Evolutionary conservation across 768 basidiomycete genomes (phyloP).

Genomic region (Leccinum boreale): DNA sequence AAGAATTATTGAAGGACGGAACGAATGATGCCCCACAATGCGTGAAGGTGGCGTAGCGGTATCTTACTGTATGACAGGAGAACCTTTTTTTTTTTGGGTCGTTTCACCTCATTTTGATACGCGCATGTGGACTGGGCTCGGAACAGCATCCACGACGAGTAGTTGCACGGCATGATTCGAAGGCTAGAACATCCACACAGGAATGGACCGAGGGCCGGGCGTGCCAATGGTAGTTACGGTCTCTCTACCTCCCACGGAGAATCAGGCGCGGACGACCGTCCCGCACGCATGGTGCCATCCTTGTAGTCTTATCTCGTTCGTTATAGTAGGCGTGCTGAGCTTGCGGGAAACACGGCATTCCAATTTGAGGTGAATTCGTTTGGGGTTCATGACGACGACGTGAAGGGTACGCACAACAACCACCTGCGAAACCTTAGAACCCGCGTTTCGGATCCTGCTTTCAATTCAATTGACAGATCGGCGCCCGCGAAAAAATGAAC

Average conservation of each 20-base stretch:
- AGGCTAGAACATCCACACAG: not conserved
- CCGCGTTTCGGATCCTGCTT: not conserved
- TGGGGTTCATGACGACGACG: not conserved
- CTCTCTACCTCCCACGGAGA: not conserved
- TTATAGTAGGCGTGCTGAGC: not conserved
- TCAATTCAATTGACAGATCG: not conserved
- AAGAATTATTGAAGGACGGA: not conserved
- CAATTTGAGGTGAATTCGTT: not conserved
- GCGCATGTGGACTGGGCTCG: not conserved
- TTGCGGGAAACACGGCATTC: constrained; percentile 7
- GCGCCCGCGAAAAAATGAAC: not conserved
- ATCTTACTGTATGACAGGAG: not conserved
- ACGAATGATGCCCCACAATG: not conserved
- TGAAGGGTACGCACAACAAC: not conserved
- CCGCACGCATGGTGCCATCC: not conserved
- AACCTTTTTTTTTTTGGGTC: constrained; percentile 1
- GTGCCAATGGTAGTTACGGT: not conserved
- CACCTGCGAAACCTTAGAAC: not conserved
- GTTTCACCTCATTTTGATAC: not conserved
- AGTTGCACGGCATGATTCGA: not conserved
- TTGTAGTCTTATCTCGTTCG: not conserved
- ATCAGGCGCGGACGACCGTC: not conserved
- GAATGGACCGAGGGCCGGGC: not conserved
- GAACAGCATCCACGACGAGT: not conserved
- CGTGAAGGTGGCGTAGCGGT: constrained; percentile 4